Evolutionary conservation across 192 early-diverging fungal genomes (phyloP), one percentile per base, ranked within the genome.

Genomic region (Phlyctochytrium bullatum): DNA sequence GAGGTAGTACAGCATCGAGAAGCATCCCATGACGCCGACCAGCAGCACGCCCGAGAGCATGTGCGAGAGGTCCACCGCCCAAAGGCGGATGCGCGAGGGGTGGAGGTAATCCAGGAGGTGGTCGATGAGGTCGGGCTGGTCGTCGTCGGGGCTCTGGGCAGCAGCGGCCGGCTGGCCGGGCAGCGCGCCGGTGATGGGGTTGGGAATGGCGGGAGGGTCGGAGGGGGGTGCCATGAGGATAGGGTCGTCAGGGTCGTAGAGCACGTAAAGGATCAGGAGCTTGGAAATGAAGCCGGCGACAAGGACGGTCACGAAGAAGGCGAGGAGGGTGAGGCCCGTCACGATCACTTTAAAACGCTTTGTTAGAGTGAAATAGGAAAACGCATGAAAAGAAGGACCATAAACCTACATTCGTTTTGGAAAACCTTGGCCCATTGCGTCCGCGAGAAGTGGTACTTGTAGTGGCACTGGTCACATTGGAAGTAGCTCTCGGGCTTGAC

Each of bases 381-480:
- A 30, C 10, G 24, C 10, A 24, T 24, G 23, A 30, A 10, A 58
- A 58, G 24, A 27, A 24, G 10, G 6, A 12, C 24, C 6, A 16
- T 20, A 62, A 14, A 62, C 36, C 20, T 56, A 86, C 80, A 29
- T 73, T 78, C 72, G 73, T 63, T 71, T 63, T 79, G 47, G 57
- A 85, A 32, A 52, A 76, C 76, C 28, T 72, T 63, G 0, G 85
- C 85, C 52, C 75, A 73, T 52, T 68, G 76, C 12, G 85, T 86
- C 28, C 84, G 68, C 50, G 76, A 72, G 66, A 86, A 86, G 2
- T 70, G 74, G 59, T 85, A 86, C n/a, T 77, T 63, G 52, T 82
- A 86, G 61, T 83, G 73, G 72, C 85, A 86, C 31, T 83, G 79
- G 60, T 86, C 85, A 54, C 85, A 86, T 60, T 86, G 75, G 73